phyloP scores from a whole-genome alignment of 2,329 filamentous ascomycete species.

The Aspergillus fijiensis region DNA sequence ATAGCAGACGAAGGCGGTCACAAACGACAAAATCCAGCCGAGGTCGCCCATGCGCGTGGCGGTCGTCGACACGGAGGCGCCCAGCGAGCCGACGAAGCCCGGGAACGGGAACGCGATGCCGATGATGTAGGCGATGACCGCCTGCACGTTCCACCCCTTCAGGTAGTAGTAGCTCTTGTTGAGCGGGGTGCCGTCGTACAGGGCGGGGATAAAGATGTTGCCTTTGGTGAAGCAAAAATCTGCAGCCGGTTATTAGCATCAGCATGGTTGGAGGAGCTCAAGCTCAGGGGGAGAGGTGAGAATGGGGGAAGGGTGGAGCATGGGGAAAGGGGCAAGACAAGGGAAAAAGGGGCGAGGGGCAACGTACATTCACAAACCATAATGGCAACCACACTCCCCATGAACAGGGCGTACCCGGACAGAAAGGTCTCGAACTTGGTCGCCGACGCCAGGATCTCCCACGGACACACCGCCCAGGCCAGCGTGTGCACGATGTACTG shows the following conservation, averaged over 20 bases:
- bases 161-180: conserved; percentile 9
- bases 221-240: conserved; percentile 3
- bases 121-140: conserved; percentile 2
- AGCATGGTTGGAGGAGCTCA: neutral
- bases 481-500: conserved; percentile 52
- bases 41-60: conserved; percentile 5
- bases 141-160: conserved; percentile 5
- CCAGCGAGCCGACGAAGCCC: conserved; percentile 4
- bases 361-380: conserved; percentile 5
- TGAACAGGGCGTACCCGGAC: conserved; percentile 10
- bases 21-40: conserved; percentile 4
- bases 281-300: no score
- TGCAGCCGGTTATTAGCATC: neutral
- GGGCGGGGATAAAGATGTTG: conserved; percentile 2
- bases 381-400: conserved; percentile 10
- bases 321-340: no score
- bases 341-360: neutral
- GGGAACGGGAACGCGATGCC: conserved; percentile 6
- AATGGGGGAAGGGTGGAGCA: no score
- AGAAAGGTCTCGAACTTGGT: conserved; percentile 11
- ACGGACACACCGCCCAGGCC: conserved; percentile 47
- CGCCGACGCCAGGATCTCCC: conserved; percentile 12
- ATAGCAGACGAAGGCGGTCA: neutral
- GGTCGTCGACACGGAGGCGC: neutral
- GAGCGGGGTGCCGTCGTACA: conserved; percentile 1